Evolutionary conservation across 257 asterid genomes (phyloP).

Genomic region (Datura wrightii): DNA sequence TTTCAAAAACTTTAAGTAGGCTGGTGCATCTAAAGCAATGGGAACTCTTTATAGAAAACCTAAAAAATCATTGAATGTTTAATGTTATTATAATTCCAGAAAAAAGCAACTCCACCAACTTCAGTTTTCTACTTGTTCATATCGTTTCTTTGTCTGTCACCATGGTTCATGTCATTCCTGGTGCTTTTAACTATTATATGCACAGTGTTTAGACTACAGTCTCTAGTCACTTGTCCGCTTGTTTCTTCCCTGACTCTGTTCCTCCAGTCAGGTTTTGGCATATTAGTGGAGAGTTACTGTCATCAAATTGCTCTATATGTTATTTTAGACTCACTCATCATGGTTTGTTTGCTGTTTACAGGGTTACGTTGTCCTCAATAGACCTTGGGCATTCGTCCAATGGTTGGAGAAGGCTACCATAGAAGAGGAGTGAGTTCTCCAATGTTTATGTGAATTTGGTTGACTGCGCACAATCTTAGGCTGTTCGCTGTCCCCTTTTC

Average conservation of each 20-base stretch:
- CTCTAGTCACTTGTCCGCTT: background rate
- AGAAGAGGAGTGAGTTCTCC: slow-evolving; percentile 66
- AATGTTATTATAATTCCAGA: background rate
- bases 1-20: background rate
- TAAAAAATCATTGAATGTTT: background rate
- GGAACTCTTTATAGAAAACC: background rate
- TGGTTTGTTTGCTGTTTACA: slow-evolving; percentile 33
- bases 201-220: background rate
- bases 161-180: background rate
- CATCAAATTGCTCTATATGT: background rate
- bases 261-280: background rate
- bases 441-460: slow-evolving; percentile 28
- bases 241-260: background rate
- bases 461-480: background rate
- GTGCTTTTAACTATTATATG: slow-evolving; percentile 1
- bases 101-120: background rate
- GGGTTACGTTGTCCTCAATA: slow-evolving; percentile 69
- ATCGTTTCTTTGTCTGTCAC: background rate
- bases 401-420: slow-evolving; percentile 66
- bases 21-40: background rate
- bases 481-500: background rate
- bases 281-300: background rate
- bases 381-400: slow-evolving; percentile 80
- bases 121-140: background rate
- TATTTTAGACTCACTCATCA: background rate